Base-by-base conservation (phyloP, 371 early-diverging fungal genomes). In the Choanephora cucurbitarum region DNA sequence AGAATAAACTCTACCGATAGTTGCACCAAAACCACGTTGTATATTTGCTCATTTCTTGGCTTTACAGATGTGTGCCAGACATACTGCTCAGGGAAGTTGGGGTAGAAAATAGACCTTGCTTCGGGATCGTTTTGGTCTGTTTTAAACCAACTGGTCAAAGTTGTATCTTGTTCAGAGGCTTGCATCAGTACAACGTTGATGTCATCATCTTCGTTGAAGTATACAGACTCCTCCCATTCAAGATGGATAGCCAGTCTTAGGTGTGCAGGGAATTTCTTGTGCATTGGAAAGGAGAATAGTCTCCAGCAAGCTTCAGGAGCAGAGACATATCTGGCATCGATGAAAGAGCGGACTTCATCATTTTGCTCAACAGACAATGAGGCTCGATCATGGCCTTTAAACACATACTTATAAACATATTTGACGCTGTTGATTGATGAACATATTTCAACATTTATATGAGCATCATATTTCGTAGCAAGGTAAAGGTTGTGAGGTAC, bases 381-480 rank as follows among this genome's bases (percentile, higher is more conserved):
- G 2, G 61, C 50, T 5, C 44, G 8, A 33, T 65, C 63, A 39
- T 65, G 62, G 0, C 73, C 67, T 40, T 67, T 69, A 51, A 64
- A 63, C 0, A 72, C 60, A 45, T 72, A 66, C 41, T 69, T 72
- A n/a, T 50, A 50, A 3, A 57, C 14, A 18, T 57, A 57, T 37
- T 57, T 50, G 7, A 77, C 57, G 0, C 63, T 51, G 0, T 28
- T 13, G 17, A 64, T 40, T 0, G 62, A 48, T 1, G 45, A 9
- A 39, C 73, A 73, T 14, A 70, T 60, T 44, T 73, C 70, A 0
- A 73, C 69, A 46, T 77, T 72, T n/a, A 72, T 70, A 47, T 73
- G 70, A 1, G 68, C 55, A 40, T 64, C 39, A 44, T 62, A 72
- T 48, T 66, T 69, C 1, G 66, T 55, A 18, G 17, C 6, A 37